Conservation (phyloP, 345 rosid species). For the rapeseed (Brassica napus) region DNA sequence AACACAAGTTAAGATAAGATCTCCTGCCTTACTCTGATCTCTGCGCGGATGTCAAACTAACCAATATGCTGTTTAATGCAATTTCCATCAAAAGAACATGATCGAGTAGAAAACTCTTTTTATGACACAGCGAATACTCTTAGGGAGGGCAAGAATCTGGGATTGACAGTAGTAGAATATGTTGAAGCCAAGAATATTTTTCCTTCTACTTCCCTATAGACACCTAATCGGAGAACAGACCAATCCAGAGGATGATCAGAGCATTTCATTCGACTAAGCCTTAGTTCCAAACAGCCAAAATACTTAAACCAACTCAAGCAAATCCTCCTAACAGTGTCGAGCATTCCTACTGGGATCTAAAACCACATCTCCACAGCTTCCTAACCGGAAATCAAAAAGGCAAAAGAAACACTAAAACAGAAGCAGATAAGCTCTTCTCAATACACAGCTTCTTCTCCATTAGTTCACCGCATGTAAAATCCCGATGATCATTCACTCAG, state of each 20-base stretch:
- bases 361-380: not conserved
- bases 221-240: not conserved
- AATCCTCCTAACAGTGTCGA: not conserved
- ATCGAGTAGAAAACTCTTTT: not conserved
- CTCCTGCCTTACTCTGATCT: not conserved
- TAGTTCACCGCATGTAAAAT: not conserved
- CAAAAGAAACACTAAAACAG: not conserved
- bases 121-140: not conserved
- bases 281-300: not conserved
- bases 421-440: constrained; percentile 4
- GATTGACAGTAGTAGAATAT: not conserved
- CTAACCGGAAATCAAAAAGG: not conserved
- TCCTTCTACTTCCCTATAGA: not conserved
- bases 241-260: not conserved
- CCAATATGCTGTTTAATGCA: not conserved
- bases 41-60: not conserved
- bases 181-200: not conserved
- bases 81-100: not conserved
- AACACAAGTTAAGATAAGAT: not conserved
- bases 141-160: not conserved
- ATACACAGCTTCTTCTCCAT: not conserved
- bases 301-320: constrained; percentile 8
- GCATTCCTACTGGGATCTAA: not conserved
- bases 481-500: not conserved
- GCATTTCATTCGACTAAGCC: not conserved